These are phyloP conservation scores for Globisporangium ultimum DNA, from an alignment of 352 stramenopile genomes.

Conservation along the genomic window DNA sequence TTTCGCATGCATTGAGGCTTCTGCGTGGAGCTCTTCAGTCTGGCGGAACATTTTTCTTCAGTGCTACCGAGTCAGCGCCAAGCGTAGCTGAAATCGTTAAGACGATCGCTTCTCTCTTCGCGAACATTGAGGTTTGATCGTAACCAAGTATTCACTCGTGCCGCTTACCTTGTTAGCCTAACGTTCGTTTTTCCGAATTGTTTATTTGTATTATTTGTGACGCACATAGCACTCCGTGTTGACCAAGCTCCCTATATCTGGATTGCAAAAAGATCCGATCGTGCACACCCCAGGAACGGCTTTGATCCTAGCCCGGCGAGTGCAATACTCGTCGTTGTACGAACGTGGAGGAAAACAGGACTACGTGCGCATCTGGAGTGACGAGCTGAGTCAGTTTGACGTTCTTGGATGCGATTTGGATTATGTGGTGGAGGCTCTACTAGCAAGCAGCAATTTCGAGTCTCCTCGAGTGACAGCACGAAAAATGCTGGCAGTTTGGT, in stretches of 20 bases:
- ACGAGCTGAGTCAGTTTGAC: slow-evolving; percentile 26
- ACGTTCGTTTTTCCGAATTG: background rate
- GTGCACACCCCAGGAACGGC: slow-evolving; percentile 32
- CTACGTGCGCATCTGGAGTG: slow-evolving; percentile 12
- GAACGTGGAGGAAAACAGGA: background rate
- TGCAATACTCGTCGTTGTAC: too few relatives aligned
- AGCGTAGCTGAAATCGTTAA: slow-evolving; percentile 19
- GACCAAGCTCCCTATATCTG: slow-evolving; percentile 24
- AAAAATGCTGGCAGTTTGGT: slow-evolving; percentile 20
- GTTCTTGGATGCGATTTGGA: slow-evolving; percentile 22
- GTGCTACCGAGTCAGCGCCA: slow-evolving; percentile 6
- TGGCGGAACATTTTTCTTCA: slow-evolving; percentile 37
- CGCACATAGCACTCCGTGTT: slow-evolving; percentile 24
- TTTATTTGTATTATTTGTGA: background rate
- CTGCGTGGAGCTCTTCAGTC: slow-evolving; percentile 37
- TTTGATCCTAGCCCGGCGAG: slow-evolving; percentile 23
- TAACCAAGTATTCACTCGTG: too few relatives aligned
- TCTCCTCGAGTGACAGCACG: slow-evolving; percentile 12
- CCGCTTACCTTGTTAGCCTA: too few relatives aligned
- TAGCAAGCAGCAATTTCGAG: slow-evolving; percentile 27
- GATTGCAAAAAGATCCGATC: slow-evolving; percentile 27
- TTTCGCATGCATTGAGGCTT: slow-evolving; percentile 32
- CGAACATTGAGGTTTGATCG: slow-evolving; percentile 21
- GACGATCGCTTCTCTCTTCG: slow-evolving; percentile 20
- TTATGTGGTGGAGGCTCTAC: slow-evolving; percentile 31